Evolutionary conservation across 2,329 filamentous ascomycete genomes (phyloP).

Genomic region (Paecilomyces sp.): DNA sequence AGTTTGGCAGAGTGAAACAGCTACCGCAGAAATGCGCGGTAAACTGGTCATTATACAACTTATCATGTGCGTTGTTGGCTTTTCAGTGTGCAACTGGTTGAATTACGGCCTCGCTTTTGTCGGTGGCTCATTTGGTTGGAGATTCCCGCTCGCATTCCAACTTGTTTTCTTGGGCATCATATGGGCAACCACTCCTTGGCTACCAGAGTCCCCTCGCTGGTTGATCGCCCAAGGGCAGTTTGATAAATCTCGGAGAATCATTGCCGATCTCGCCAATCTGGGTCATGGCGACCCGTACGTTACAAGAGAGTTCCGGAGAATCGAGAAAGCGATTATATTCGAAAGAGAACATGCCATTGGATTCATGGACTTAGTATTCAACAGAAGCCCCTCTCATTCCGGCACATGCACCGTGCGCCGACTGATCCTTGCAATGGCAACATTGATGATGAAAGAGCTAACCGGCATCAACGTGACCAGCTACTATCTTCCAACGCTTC

Average conservation of each 20-base stretch:
- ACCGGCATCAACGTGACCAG: constrained; percentile 11
- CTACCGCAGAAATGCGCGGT: constrained; percentile 37
- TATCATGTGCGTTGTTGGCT: constrained; percentile 46
- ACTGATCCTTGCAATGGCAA: constrained; percentile 34
- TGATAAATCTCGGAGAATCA: constrained; percentile 35
- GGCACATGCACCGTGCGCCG: constrained; percentile 33
- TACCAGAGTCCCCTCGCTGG: not conserved
- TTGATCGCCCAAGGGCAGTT: constrained; percentile 24
- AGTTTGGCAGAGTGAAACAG: constrained; percentile 47
- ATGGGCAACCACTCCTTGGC: not conserved
- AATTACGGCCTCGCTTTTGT: constrained; percentile 46
- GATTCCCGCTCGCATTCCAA: constrained; percentile 43
- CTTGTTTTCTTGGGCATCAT: constrained; percentile 37
- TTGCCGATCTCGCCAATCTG: constrained; percentile 14
- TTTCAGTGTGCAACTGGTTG: constrained; percentile 46
- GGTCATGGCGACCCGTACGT: constrained; percentile 30
- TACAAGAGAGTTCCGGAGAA: constrained; percentile 35
- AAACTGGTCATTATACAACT: constrained; percentile 43
- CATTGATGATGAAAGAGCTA: constrained; percentile 20
- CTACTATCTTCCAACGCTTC: constrained; percentile 5
- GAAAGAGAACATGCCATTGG: constrained; percentile 42
- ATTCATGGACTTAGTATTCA: constrained; percentile 36
- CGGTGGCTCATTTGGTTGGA: constrained; percentile 35
- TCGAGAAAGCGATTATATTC: constrained; percentile 40
- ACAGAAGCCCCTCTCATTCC: not conserved